phyloP scores from a whole-genome alignment of 2,329 filamentous ascomycete genomes.

The Aureobasidium sp. region DNA sequence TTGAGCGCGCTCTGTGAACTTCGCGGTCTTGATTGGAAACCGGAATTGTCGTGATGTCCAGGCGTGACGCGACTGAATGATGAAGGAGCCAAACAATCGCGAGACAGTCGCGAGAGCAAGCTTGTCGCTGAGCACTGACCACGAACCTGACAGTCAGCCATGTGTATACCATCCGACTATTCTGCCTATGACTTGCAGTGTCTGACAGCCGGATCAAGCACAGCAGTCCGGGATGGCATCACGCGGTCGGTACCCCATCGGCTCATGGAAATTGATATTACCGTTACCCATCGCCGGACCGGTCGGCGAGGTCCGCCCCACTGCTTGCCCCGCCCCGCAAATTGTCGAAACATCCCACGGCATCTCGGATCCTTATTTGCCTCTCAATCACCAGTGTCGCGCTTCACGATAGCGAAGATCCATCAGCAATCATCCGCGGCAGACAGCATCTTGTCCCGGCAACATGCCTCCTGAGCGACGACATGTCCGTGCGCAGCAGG shows the following conservation, averaged over 20 bases:
- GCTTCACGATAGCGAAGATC: neutral
- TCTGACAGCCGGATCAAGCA: no score
- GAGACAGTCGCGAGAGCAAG: neutral
- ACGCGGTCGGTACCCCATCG: no score
- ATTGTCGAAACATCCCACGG: neutral
- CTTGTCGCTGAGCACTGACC: neutral
- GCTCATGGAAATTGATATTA: no score
- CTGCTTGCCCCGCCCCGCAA: neutral
- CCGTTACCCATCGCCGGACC: neutral
- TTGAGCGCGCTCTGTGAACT: no score
- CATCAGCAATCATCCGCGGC: neutral
- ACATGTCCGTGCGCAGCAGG: constrained; percentile 16
- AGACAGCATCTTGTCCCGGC: neutral
- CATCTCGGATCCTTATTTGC: neutral
- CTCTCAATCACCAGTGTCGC: neutral
- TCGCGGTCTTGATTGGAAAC: no score
- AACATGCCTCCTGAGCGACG: constrained; percentile 15
- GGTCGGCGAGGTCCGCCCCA: neutral
- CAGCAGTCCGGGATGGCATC: no score
- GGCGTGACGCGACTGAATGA: no score
- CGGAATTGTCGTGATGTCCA: no score
- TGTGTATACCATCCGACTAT: no score
- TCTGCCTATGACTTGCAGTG: no score
- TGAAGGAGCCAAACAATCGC: no score
- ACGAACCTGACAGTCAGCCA: neutral